Evolutionary conservation across 805 yeast genomes (phyloP).

Genomic region (Metschnikowia bowlesiae): DNA sequence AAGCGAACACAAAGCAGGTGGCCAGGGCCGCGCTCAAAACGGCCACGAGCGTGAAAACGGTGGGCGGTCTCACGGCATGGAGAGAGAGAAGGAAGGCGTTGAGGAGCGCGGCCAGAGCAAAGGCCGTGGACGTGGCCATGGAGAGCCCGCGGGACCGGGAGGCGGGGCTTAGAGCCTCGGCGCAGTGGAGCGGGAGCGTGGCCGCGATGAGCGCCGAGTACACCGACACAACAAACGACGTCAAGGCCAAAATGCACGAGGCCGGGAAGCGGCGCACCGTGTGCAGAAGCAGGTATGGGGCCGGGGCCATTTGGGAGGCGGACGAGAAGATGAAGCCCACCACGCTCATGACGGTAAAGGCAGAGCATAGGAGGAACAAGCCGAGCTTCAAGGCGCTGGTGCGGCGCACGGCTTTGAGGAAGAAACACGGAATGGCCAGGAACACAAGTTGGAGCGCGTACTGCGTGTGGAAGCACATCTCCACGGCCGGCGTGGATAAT

Average conservation of each 20-base stretch:
- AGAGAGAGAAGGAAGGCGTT: not conserved
- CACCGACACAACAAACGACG: constrained; percentile 42
- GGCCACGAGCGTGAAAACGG: not conserved
- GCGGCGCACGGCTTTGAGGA: constrained; percentile 42
- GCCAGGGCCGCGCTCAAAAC: not conserved
- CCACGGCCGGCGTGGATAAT: constrained; percentile 4
- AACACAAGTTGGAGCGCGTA: constrained; percentile 39
- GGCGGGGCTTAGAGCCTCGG: constrained; percentile 44
- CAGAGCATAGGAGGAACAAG: constrained; percentile 28
- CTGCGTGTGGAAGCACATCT: constrained; percentile 13
- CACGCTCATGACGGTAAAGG: constrained; percentile 32
- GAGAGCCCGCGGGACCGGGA: constrained; percentile 30
- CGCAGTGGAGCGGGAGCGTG: constrained; percentile 47
- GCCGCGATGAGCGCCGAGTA: constrained; percentile 45
- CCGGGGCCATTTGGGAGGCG: constrained; percentile 11
- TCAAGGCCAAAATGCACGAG: constrained; percentile 39
- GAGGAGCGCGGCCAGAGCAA: not conserved
- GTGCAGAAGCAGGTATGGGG: constrained; percentile 23
- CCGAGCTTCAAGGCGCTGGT: constrained; percentile 47
- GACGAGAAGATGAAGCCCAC: constrained; percentile 33
- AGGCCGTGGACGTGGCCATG: constrained; percentile 9
- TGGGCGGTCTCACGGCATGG: not conserved
- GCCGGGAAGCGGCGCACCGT: constrained; percentile 38
- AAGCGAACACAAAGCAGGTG: not conserved
- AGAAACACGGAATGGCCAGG: constrained; percentile 40